Base-by-base conservation (phyloP, 345 rosid genomes). In the Gossypium anomalum region DNA sequence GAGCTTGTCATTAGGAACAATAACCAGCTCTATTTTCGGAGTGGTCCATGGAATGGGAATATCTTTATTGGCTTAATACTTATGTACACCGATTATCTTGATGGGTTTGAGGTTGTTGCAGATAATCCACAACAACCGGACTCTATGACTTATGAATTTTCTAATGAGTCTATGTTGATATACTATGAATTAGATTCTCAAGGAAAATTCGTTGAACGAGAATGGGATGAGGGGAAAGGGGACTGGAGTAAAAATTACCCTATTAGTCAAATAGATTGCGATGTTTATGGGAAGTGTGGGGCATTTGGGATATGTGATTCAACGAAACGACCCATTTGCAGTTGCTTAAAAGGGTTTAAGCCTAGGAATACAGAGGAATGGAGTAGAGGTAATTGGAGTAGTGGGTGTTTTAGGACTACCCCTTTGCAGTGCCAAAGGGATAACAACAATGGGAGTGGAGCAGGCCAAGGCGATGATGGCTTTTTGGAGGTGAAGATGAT, bases 1-100 rank as follows among this genome's bases (percentile, higher is more conserved):
- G 41, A 34, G 41, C 7, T 34, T 34, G 41, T 34, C 41, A 34
- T 5, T 34, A 34, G 41, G 7, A 34, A 34, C 41, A 34, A 34
- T 34, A 34, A 34, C 41, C 7, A 34, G 7, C 41, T 87, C 0
- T 55, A 55, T 8, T 87, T 88, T 90, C 80, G 88, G 22, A 82
- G 82, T 29, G 91, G 90, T 12, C 92, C 91, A 0, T 90, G 96
- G 95, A 83, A 84, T 63, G 83, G 87, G 76, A 79, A 75, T 74
- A 45, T 17, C 23, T 87, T 86, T 72, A 69, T 83, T n/a, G 89
- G 89, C 55, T 12, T 81, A 48, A 70, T 76, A 38, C 34, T 19
- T 3, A 78, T 80, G 82, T 23, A 51, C 8, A 71, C 90, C 3
- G 80, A 43, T 34, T 1, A 34, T 34, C 41, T 34, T 34, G 41